phyloP scores from a whole-genome alignment of 129 eudicot genomes.

The Rutidosis leptorrhynchoides region DNA sequence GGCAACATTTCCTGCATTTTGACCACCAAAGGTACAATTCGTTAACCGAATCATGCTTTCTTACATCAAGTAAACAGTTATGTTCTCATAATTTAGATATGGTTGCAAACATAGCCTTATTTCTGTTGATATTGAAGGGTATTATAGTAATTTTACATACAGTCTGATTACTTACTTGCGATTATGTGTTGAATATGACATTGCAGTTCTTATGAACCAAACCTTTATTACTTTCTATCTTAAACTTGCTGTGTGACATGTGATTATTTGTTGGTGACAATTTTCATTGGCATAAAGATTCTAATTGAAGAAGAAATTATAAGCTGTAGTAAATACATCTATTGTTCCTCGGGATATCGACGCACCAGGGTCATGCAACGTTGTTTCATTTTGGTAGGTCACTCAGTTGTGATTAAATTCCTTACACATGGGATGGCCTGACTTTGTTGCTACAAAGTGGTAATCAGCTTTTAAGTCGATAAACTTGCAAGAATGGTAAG shows the following conservation, averaged over 20 bases:
- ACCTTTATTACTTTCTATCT: background rate
- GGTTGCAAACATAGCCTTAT: background rate
- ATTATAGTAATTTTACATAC: slow-evolving; percentile 1
- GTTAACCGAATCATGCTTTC: background rate
- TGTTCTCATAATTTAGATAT: background rate
- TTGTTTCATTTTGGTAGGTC: too few species aligned
- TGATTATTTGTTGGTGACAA: slow-evolving; percentile 8
- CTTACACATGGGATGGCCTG: too few species aligned
- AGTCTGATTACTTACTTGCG: background rate
- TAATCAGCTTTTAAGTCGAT: too few species aligned
- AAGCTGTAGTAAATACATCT: too few species aligned
- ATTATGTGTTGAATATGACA: slow-evolving; percentile 6
- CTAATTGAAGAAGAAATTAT: too few species aligned
- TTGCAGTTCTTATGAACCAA: background rate
- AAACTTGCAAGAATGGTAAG: too few species aligned
- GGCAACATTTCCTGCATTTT: slow-evolving; percentile 51
- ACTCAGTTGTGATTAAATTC: too few species aligned
- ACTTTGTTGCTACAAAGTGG: too few species aligned
- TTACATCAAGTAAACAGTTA: background rate
- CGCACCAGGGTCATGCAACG: too few species aligned
- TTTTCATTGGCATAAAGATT: too few species aligned
- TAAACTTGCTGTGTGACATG: slow-evolving; percentile 7
- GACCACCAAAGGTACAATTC: slow-evolving; percentile 52
- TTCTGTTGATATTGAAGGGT: background rate
- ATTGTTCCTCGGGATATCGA: too few species aligned